Evolutionary conservation across 306 rosid genomes (phyloP).

Genomic region (Aeschynomene evenia): DNA sequence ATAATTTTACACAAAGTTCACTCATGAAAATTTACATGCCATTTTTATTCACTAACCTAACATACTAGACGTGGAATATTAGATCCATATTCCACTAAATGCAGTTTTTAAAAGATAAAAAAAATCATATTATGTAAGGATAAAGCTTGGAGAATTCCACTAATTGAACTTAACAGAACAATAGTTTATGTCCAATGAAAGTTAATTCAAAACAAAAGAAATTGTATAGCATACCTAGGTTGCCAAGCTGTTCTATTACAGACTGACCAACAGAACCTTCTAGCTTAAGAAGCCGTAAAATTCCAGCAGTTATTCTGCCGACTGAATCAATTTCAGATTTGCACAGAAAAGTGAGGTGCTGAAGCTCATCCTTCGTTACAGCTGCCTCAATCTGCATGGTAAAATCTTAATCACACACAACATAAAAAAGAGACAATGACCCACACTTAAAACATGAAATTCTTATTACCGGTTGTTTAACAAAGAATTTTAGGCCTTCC

Average conservation of each 20-base stretch:
- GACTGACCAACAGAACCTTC: slow-evolving; percentile 89
- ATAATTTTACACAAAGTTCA: too few relatives aligned
- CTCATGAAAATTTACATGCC: too few relatives aligned
- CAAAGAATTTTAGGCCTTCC: slow-evolving; percentile 83
- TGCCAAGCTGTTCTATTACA: slow-evolving; percentile 74
- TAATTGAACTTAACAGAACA: not conserved
- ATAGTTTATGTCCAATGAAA: slow-evolving; percentile 8
- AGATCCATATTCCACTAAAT: not conserved
- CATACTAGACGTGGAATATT: slow-evolving; percentile 12
- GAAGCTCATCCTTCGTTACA: slow-evolving; percentile 92
- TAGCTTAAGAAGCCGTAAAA: slow-evolving; percentile 76
- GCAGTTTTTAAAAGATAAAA: slow-evolving; percentile 19
- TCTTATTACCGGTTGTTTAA: slow-evolving; percentile 71
- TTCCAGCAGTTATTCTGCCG: slow-evolving; percentile 89
- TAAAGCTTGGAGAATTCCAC: slow-evolving; percentile 17
- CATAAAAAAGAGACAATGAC: not conserved
- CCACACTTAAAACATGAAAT: slow-evolving; percentile 21
- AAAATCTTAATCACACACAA: slow-evolving; percentile 28
- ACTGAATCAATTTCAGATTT: slow-evolving; percentile 93
- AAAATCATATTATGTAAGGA: slow-evolving; percentile 12
- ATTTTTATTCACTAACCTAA: not conserved
- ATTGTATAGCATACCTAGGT: slow-evolving; percentile 61
- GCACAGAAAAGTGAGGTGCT: slow-evolving; percentile 77
- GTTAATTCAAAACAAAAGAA: slow-evolving; percentile 5
- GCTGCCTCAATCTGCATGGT: slow-evolving; percentile 73